phyloP scores from a whole-genome alignment of 192 early-diverging fungal genomes.

The Umbelopsis sp. region DNA sequence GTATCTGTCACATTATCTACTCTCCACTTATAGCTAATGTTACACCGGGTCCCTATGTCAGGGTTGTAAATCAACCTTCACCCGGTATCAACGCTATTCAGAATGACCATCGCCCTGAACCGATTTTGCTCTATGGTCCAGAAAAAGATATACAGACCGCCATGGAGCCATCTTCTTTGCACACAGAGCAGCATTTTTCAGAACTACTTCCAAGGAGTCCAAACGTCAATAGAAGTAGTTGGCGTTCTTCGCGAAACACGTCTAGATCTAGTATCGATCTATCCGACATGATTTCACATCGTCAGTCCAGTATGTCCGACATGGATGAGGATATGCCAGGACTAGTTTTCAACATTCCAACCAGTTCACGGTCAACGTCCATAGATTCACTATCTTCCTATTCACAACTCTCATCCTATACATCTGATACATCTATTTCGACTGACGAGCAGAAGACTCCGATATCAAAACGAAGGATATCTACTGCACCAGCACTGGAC shows the following conservation, averaged over 20 bases:
- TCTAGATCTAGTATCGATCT: not conserved
- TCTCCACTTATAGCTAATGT: not conserved
- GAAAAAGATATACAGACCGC: not conserved
- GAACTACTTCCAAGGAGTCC: not conserved
- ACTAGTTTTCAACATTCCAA: constrained; percentile 2
- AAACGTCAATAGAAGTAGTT: not conserved
- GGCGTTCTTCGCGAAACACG: not conserved
- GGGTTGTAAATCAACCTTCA: not conserved
- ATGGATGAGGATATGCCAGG: constrained; percentile 4
- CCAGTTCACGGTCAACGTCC: not conserved
- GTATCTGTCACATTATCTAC: not conserved
- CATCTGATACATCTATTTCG: not conserved
- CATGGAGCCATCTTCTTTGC: not conserved
- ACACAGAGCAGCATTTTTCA: constrained; percentile 11
- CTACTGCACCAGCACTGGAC: not conserved
- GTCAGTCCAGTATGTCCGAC: not conserved
- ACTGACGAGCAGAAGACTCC: not conserved
- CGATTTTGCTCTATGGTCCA: not conserved
- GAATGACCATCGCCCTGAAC: not conserved
- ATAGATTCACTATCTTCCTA: not conserved
- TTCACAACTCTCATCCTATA: not conserved
- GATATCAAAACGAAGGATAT: not conserved
- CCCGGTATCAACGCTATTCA: not conserved
- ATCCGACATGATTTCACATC: not conserved
- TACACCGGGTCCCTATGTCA: not conserved